Conservation (phyloP, 257 asterid genomes). For the Gentiana straminea region DNA sequence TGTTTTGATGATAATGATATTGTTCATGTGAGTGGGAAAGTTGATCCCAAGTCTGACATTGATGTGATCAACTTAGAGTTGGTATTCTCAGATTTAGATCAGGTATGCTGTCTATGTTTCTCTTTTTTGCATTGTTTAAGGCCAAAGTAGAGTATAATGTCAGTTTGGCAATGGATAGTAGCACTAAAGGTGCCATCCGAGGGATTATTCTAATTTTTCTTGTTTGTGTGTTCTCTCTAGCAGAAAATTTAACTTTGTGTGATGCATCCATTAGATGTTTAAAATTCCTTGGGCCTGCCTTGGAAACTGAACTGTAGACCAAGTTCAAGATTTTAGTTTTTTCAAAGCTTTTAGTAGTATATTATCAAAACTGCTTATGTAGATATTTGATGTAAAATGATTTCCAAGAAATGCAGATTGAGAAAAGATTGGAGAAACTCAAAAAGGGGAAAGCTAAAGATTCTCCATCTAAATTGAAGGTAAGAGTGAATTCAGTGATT, state of each 20-base stretch:
- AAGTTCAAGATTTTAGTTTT: not conserved
- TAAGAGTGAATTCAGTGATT: conserved; percentile 13
- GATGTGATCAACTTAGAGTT: conserved; percentile 90
- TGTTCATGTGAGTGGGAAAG: conserved; percentile 83
- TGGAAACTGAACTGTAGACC: not conserved
- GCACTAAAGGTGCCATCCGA: no score
- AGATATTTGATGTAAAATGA: conserved; percentile 22
- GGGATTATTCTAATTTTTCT: no score
- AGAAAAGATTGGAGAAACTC: conserved; percentile 90
- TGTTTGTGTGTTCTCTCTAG: no score
- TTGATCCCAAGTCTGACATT: conserved; percentile 89
- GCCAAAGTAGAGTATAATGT: not conserved
- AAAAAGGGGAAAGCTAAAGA: conserved; percentile 80
- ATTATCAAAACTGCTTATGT: not conserved
- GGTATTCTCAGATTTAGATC: conserved; percentile 90
- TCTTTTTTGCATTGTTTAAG: conserved; percentile 1
- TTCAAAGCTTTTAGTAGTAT: not conserved
- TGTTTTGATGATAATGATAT: conserved; percentile 98
- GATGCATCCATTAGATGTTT: not conserved
- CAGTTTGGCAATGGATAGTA: not conserved
- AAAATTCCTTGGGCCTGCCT: not conserved
- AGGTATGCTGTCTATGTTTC: conserved; percentile 41
- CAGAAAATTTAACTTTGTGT: no score
- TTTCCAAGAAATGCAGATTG: conserved; percentile 79
- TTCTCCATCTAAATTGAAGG: conserved; percentile 82